Evolutionary conservation across 352 stramenopile genomes (phyloP).

Genomic region (Nothophytophthora sp.): DNA sequence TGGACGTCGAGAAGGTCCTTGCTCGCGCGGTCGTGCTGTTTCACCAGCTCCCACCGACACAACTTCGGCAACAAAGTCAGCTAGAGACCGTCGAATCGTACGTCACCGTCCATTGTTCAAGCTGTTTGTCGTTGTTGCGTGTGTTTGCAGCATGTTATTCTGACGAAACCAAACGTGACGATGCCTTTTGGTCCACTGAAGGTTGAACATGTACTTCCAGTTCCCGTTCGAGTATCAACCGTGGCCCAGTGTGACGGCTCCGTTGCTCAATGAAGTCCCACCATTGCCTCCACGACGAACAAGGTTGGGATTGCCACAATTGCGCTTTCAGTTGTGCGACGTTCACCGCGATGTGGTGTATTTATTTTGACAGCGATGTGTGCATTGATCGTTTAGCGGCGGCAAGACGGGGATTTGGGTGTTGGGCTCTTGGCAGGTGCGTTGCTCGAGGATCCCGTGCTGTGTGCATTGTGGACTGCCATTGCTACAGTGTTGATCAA

Average conservation of each 20-base stretch:
- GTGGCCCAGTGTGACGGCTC: constrained; percentile 27
- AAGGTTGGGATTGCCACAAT: constrained; percentile 14
- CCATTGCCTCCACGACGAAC: constrained; percentile 23
- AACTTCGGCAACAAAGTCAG: constrained; percentile 33
- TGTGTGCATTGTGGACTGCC: too few relatives aligned
- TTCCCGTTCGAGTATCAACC: constrained; percentile 38
- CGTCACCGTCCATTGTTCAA: constrained; percentile 6
- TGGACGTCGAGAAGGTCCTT: constrained; percentile 74
- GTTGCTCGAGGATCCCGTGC: too few relatives aligned
- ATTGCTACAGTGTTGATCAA: not conserved
- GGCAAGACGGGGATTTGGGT: constrained; percentile 1
- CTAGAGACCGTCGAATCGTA: constrained; percentile 21
- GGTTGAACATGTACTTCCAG: constrained; percentile 31
- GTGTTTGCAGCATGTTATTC: not conserved
- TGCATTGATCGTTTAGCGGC: constrained; percentile 1
- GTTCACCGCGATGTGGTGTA: not conserved
- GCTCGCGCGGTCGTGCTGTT: constrained; percentile 51
- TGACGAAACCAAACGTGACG: not conserved
- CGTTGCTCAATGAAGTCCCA: constrained; percentile 24
- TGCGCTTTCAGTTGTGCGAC: not conserved
- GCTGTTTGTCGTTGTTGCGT: too few relatives aligned
- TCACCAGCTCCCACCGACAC: constrained; percentile 47
- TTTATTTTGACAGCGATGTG: constrained; percentile 8
- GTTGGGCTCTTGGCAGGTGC: constrained; percentile 28
- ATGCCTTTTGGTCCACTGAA: constrained; percentile 3